Conservation (phyloP, 2,329 filamentous ascomycete genomes). For the Fusarium sublunatum region DNA sequence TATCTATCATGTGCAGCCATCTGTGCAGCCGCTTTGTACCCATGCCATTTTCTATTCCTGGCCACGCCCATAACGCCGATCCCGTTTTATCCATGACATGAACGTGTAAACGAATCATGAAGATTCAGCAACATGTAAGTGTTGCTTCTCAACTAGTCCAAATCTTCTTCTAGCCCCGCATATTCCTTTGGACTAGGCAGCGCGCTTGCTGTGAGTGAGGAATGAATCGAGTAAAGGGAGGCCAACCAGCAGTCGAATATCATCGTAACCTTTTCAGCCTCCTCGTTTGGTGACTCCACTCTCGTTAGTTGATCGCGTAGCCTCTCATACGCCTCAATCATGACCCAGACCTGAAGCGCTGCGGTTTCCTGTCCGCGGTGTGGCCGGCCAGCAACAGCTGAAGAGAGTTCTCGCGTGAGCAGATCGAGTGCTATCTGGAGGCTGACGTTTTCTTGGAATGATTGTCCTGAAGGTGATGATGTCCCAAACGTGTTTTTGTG, state of each 20-base stretch:
- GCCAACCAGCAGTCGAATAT: slow-evolving; percentile 65
- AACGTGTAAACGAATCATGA: slow-evolving; percentile 4
- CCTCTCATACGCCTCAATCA: slow-evolving; percentile 69
- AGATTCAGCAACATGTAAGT: slow-evolving; percentile 14
- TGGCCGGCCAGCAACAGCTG: slow-evolving; percentile 50
- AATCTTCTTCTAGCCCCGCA: slow-evolving; percentile 43
- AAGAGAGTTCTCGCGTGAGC: slow-evolving; percentile 61
- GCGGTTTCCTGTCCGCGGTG: slow-evolving; percentile 51
- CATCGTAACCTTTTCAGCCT: slow-evolving; percentile 45
- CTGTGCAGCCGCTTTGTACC: slow-evolving; percentile 27
- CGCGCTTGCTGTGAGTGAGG: slow-evolving; percentile 41
- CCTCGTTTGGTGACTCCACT: slow-evolving; percentile 50
- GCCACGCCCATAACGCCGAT: slow-evolving; percentile 34
- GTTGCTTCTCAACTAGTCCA: slow-evolving; percentile 35
- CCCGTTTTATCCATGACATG: slow-evolving; percentile 13
- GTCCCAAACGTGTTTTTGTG: slow-evolving; percentile 27
- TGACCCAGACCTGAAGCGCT: slow-evolving; percentile 64
- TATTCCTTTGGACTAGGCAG: slow-evolving; percentile 47
- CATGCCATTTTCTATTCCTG: slow-evolving; percentile 24
- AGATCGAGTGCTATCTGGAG: slow-evolving; percentile 64
- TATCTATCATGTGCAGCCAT: slow-evolving; percentile 31
- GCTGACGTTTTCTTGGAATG: slow-evolving; percentile 53
- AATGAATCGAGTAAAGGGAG: slow-evolving; percentile 61
- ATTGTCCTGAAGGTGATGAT: slow-evolving; percentile 29
- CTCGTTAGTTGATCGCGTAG: slow-evolving; percentile 59